Evolutionary conservation across 208 protist species (phyloP), one percentile per base, ranked within the genome.

Genomic region (Angomonas deanei): DNA sequence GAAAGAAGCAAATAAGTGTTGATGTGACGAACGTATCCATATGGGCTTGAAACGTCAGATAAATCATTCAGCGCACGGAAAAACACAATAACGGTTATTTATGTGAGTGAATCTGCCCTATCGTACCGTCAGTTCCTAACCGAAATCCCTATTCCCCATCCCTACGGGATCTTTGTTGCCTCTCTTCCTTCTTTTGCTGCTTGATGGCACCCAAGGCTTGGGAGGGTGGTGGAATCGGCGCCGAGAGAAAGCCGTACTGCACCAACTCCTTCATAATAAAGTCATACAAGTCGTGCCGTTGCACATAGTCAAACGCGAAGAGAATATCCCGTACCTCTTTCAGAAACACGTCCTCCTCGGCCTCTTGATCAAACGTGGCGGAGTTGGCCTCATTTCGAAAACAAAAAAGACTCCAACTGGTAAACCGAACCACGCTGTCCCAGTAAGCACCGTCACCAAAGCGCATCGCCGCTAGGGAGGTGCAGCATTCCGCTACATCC

Each of bases 281-380:
- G 46, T 90, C 74, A 64, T 89, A 94, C 3, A 61, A 53, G 11
- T 13, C n/a, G 2, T 8, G 30, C 19, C 70, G 74, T 21, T 72
- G 60, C 11, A 81, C 83, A 36, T 80, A 77, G 52, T 92, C 80
- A 10, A 90, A 50, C 5, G 88, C 84, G 75, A 92, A 94, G 61
- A 68, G 62, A 53, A 94, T 65, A 57, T 89, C 70, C 0, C 81
- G 75, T 57, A 82, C 59, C 32, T 86, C 71, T 11, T 36, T 33
- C 33, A 85, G 32, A 1, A 84, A 36, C 36, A 31, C 28, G 13
- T 63, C 54, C 19, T 46, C 39, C 38, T 33, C 63, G 6, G 11
- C 49, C 23, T 69, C 54, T 32, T 56, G 23, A 15, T 55, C 19
- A 19, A n/a, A n/a, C 23, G 17, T n/a, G 8, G 13, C 42, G 23